Conservation (phyloP, 176 grass and related monocot genomes). For the Eragrostis nindensis region DNA sequence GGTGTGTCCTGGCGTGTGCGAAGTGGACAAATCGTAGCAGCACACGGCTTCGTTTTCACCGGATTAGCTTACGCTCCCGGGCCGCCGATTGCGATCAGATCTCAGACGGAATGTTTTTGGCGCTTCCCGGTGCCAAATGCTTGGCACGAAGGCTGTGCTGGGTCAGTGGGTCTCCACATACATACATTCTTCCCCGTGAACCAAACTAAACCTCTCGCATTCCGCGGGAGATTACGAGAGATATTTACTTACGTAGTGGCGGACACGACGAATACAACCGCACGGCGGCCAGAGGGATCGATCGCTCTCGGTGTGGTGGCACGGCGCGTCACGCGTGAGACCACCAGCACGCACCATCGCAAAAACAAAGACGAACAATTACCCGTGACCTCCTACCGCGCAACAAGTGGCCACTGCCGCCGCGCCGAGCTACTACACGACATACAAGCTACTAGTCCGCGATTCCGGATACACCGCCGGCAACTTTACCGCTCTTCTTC, state of each 20-base stretch:
- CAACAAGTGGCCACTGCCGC: conserved; percentile 29
- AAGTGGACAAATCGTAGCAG: too few relatives aligned
- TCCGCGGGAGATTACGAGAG: not conserved
- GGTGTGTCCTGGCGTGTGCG: too few relatives aligned
- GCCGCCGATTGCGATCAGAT: not conserved
- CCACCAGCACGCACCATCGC: not conserved
- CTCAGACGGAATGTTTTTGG: not conserved
- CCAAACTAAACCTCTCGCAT: too few relatives aligned
- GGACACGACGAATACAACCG: conserved; percentile 8
- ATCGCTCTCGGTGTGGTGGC: not conserved
- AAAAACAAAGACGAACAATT: conserved; percentile 26
- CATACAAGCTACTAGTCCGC: not conserved
- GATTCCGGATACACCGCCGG: conserved; percentile 13
- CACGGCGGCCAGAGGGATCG: not conserved
- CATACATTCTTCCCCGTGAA: too few relatives aligned
- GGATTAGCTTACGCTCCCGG: not conserved
- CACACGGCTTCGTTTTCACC: not conserved
- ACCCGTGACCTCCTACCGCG: conserved; percentile 9
- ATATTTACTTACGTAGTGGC: conserved; percentile 14
- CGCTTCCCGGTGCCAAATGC: not conserved
- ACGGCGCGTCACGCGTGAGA: conserved; percentile 1
- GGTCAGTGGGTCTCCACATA: too few relatives aligned
- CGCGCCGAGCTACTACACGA: not conserved
- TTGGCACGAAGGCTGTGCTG: too few relatives aligned
- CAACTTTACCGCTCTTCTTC: not conserved